Base-by-base conservation (phyloP, 257 asterid species). In the Ophiorrhiza pumila region DNA sequence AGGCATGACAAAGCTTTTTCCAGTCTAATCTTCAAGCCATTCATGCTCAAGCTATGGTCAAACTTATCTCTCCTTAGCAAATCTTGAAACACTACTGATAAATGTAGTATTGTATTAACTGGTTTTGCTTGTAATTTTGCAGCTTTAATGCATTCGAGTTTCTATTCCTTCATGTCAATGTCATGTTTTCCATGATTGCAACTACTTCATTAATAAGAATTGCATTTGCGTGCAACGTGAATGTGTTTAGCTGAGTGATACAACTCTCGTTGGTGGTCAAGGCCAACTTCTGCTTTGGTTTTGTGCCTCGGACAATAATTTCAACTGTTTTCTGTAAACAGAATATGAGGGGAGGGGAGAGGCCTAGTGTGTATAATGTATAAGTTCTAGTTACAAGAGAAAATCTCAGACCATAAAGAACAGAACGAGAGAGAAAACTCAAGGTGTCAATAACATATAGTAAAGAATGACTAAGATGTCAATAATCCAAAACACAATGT, bases 1-100 rank as follows among this genome's bases (percentile, higher is more conserved):
- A 90, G 81, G 69, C 65, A 13, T 95, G 98, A 97, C 89, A 95
- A 80, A 85, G 73, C 90, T 89, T 92, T 87, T 95, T 98, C 91
- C 91, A 83, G 46, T 78, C 87, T 64, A 87, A 87, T 84, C 80
- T 95, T 73, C 75, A 91, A 37, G 91, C 97, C 10, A 87, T 90
- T 81, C 88, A 86, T 84, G 96, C 94, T 29, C 97, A 80, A 74
- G 89, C 97, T 45, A 71, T 92, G 86, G 80, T 87, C 58, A 95
- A 92, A 71, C 79, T 92, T 67, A 88, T 85, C 61, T 82, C 93
- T 62, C 70, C 91, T 74, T 75, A 71, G 64, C 32, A n/a, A 31
- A 47, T 2, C 25, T 22, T 15, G 14, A 15, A 22, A 5, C 55
- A 22, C 22, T n/a, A 43, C 45, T 73, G 71, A 39, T 23, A 12